A percentile compares a stretch with the other conserved stretches of the same genome.
Evolutionary conservation across 2,329 filamentous ascomycete genomes (phyloP).

Genomic region (Truncatella angustata): DNA sequence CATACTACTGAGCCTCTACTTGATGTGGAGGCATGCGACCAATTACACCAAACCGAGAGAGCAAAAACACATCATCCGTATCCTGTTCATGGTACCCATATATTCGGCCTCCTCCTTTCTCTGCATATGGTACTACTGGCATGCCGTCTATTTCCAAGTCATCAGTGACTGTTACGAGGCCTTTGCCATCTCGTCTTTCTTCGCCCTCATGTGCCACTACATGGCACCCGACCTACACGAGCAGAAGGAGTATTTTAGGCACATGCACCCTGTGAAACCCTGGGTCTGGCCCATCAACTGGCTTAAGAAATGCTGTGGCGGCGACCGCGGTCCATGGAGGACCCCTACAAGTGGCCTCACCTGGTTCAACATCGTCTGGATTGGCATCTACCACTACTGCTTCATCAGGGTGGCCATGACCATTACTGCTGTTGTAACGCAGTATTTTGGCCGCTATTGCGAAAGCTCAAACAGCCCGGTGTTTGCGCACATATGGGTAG

Average conservation of each 20-base stretch:
- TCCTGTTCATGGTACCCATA: slow-evolving; percentile 83
- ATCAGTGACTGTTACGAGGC: slow-evolving; percentile 85
- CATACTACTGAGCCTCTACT: slow-evolving; percentile 51
- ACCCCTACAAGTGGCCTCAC: slow-evolving; percentile 79
- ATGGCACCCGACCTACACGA: slow-evolving; percentile 73
- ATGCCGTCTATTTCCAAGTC: slow-evolving; percentile 79
- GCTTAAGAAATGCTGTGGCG: slow-evolving; percentile 69
- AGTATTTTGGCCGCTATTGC: slow-evolving; percentile 71
- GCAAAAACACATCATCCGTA: slow-evolving; percentile 74
- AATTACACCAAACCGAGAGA: slow-evolving; percentile 61
- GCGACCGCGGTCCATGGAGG: slow-evolving; percentile 66
- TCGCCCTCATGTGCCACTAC: slow-evolving; percentile 78
- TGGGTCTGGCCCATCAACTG: slow-evolving; percentile 77
- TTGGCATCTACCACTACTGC: slow-evolving; percentile 82
- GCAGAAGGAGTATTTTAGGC: slow-evolving; percentile 79
- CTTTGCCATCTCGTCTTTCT: slow-evolving; percentile 85
- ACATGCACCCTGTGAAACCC: slow-evolving; percentile 60
- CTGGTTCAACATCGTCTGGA: slow-evolving; percentile 88
- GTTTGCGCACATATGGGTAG: slow-evolving; percentile 83
- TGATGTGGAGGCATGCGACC: slow-evolving; percentile 57
- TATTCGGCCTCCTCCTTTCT: slow-evolving; percentile 75
- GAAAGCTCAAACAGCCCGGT: slow-evolving; percentile 73
- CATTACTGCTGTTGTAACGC: slow-evolving; percentile 70
- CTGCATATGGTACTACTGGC: slow-evolving; percentile 70
- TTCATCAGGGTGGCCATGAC: slow-evolving; percentile 79